A percentile compares a stretch with the other conserved stretches of the same genome.
Conservation (phyloP, 2,329 filamentous ascomycete genomes). For the Aspergillus candidus region DNA sequence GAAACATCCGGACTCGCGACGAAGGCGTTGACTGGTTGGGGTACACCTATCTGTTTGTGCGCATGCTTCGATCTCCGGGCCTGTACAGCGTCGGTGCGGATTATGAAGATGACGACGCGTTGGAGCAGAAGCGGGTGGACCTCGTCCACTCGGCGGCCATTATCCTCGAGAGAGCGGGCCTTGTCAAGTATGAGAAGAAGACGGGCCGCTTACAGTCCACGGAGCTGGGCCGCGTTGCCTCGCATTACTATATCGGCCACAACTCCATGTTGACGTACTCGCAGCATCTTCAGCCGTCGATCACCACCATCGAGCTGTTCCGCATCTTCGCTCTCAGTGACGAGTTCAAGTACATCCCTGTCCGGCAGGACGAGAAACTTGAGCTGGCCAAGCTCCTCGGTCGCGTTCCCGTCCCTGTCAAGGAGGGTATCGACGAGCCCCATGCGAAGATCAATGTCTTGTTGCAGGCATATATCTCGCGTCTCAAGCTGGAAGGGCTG, state of each 20-base stretch:
- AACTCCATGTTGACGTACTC: slow-evolving; percentile 97
- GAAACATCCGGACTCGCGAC: slow-evolving; percentile 83
- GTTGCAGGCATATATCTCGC: slow-evolving; percentile 91
- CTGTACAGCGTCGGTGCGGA: slow-evolving; percentile 94
- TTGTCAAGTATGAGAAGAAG: slow-evolving; percentile 95
- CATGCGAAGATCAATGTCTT: slow-evolving; percentile 98
- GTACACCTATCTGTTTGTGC: slow-evolving; percentile 95
- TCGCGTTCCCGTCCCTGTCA: slow-evolving; percentile 89
- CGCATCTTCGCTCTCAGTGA: slow-evolving; percentile 92
- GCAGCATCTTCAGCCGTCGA: slow-evolving; percentile 85
- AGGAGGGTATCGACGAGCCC: slow-evolving; percentile 94
- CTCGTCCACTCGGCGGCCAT: slow-evolving; percentile 88
- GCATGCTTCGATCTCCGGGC: slow-evolving; percentile 92
- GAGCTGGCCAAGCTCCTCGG: slow-evolving; percentile 88
- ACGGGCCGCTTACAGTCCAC: slow-evolving; percentile 82
- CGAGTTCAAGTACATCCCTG: slow-evolving; percentile 98
- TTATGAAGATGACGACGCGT: slow-evolving; percentile 82
- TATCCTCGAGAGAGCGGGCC: slow-evolving; percentile 76
- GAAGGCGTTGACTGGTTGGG: slow-evolving; percentile 99
- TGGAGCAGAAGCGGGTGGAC: slow-evolving; percentile 97
- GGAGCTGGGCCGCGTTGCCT: slow-evolving; percentile 90
- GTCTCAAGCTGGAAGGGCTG: slow-evolving; percentile 86
- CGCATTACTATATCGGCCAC: slow-evolving; percentile 97
- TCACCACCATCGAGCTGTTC: slow-evolving; percentile 92
- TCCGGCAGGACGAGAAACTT: slow-evolving; percentile 94